Conservation (phyloP, 352 stramenopile species). For the Pythium sp. region DNA sequence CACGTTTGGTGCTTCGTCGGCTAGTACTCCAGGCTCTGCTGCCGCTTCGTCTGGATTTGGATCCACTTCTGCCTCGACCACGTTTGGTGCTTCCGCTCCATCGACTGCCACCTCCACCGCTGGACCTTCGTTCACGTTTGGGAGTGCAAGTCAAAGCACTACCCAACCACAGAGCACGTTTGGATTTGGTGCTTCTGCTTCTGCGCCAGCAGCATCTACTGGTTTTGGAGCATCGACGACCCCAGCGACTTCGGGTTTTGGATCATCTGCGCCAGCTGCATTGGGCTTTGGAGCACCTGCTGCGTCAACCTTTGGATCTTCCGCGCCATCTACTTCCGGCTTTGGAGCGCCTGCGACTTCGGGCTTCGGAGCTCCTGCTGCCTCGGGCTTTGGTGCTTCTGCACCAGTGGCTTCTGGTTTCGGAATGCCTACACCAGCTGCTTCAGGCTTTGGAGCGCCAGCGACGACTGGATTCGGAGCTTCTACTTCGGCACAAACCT, state of each 20-base stretch:
- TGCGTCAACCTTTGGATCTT: constrained; percentile 14
- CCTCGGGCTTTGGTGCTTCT: constrained; percentile 20
- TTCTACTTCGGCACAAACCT: neutral
- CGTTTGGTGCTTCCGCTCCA: constrained; percentile 15
- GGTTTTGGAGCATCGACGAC: constrained; percentile 23
- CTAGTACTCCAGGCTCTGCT: constrained; percentile 16
- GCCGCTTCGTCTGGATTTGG: constrained; percentile 25
- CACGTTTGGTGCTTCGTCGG: constrained; percentile 20
- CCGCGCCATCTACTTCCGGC: constrained; percentile 25
- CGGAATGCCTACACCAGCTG: constrained; percentile 16
- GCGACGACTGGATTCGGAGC: constrained; percentile 14
- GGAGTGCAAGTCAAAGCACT: constrained; percentile 15
- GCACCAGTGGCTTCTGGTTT: constrained; percentile 20
- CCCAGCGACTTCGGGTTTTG: constrained; percentile 46
- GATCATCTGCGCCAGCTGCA: constrained; percentile 29
- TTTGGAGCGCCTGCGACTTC: constrained; percentile 28
- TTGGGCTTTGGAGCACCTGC: constrained; percentile 32
- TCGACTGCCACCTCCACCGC: constrained; percentile 3
- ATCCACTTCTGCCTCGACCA: constrained; percentile 16
- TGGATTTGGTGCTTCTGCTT: neutral
- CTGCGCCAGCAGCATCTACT: constrained; percentile 9
- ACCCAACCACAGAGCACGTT: constrained; percentile 3
- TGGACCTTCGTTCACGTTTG: constrained; percentile 30
- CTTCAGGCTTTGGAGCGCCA: constrained; percentile 15
- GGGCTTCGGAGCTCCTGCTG: constrained; percentile 19